Base-by-base conservation (phyloP, 352 stramenopile species). In the Globisporangium yorkense region DNA sequence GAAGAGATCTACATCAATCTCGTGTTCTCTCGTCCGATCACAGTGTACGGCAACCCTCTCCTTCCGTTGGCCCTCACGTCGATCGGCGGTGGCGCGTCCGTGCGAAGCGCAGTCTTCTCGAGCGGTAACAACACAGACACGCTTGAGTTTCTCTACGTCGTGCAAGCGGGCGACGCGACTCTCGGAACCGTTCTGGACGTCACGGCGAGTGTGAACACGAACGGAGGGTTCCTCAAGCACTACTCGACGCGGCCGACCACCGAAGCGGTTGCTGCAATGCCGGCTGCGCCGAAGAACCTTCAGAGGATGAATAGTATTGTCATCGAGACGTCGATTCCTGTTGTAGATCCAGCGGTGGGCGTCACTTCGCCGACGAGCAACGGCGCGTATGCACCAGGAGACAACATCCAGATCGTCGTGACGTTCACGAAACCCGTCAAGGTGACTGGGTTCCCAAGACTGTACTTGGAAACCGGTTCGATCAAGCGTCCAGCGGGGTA, bases 341-440 rank as follows among this genome's bases (percentile, higher is more conserved):
- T 68, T 0, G 65, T 94, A 16, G 80, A 94, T 53, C 31, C 70
- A 7, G 49, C 63, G 3, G 58, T 91, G 20, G 83, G 85, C 7
- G 79, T 93, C 9, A 86, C 71, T 0, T 72, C 71, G 12, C 52
- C 52, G 2, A 77, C 75, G 0, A 74, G 58, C 5, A 70, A 88
- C 35, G 81, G 79, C 6, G 66, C 81, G 5, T 94, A 91, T 51
- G 77, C 77, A 8, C 78, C 85, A 12, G 85, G 85, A 24, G 83
- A 93, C 52, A 66, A 61, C 5, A 75, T 94, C 12, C 62, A 71
- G 9, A 72, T 94, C 37, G 58, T 75, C 13, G 60, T 94, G 21
- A 77, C 75, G 21, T 94, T 94, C 65, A 93, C 80, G 0, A 91
- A 90, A 48, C 70, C 80, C n/a, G 85, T 94, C 0, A 64, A 51